A percentile compares a stretch with the other conserved stretches of the same genome.
These are phyloP conservation scores for Lophiotrema nucula DNA, from an alignment of 495 filamentous ascomycete genomes.

Conservation along the genomic window DNA sequence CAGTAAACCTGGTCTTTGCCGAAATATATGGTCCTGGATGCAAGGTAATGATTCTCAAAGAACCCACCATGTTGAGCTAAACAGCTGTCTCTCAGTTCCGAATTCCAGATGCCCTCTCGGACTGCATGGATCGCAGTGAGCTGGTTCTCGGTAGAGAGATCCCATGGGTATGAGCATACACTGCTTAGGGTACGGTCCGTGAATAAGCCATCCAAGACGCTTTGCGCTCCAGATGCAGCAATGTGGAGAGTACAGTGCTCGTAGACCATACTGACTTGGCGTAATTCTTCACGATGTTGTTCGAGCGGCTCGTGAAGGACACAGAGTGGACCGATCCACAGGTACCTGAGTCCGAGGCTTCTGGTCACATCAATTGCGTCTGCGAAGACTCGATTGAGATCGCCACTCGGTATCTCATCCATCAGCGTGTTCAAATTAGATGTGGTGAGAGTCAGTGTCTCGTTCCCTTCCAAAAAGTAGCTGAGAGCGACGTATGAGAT, in stretches of 20 bases:
- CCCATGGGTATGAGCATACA: background rate
- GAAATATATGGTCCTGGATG: background rate
- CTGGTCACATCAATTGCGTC: background rate
- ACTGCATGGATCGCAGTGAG: no score
- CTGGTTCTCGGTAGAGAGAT: background rate
- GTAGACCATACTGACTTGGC: background rate
- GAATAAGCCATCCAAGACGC: background rate
- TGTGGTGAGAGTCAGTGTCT: background rate
- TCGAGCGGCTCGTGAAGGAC: background rate
- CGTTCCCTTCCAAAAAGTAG: background rate
- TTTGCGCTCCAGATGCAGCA: background rate
- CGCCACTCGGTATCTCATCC: background rate
- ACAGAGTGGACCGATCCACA: background rate
- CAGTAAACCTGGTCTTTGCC: background rate
- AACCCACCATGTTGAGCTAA: background rate
- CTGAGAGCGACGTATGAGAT: background rate
- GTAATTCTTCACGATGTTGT: background rate
- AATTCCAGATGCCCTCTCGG: no score
- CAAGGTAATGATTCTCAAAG: background rate
- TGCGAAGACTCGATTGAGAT: background rate
- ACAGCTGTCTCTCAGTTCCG: no score
- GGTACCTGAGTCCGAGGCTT: background rate
- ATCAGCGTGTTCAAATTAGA: background rate
- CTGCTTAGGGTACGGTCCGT: background rate
- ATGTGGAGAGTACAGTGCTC: background rate